phyloP scores from a whole-genome alignment of 345 rosid genomes.

The Excoecaria agallocha region DNA sequence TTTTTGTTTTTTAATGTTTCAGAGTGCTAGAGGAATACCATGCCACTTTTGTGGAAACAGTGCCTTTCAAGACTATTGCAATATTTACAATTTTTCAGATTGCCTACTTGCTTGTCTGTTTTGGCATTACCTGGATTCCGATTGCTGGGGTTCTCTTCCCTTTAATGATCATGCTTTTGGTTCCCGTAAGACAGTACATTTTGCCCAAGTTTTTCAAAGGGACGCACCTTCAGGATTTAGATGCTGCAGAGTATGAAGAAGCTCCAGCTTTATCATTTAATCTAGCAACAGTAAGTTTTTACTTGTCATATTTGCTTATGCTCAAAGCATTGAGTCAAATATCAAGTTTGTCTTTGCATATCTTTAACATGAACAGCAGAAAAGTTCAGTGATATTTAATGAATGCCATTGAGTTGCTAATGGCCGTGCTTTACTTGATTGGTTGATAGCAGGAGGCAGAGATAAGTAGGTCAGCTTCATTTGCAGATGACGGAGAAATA shows the following conservation, averaged over 20 bases:
- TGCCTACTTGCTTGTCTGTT: slow-evolving; percentile 29
- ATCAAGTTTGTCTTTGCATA: background rate
- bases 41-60: slow-evolving; percentile 26
- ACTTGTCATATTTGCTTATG: background rate
- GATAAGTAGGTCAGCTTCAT: slow-evolving; percentile 61
- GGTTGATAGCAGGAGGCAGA: slow-evolving; percentile 44
- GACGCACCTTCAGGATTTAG: slow-evolving; percentile 28
- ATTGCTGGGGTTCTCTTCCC: slow-evolving; percentile 33
- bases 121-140: slow-evolving; percentile 33
- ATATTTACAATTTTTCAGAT: slow-evolving; percentile 27
- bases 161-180: slow-evolving; percentile 28
- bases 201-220: slow-evolving; percentile 27
- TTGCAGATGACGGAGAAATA: slow-evolving; percentile 42
- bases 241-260: slow-evolving; percentile 36
- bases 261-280: slow-evolving; percentile 24
- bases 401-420: background rate
- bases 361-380: background rate
- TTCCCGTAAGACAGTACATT: slow-evolving; percentile 33
- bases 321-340: background rate
- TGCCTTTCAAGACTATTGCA: slow-evolving; percentile 32
- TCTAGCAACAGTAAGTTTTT: slow-evolving; percentile 52
- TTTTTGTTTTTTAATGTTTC: background rate
- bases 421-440: too few relatives aligned
- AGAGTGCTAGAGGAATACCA: slow-evolving; percentile 32
- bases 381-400: background rate